Conservation (phyloP, 2,329 filamentous ascomycete species). For the Alternaria arbusti region DNA sequence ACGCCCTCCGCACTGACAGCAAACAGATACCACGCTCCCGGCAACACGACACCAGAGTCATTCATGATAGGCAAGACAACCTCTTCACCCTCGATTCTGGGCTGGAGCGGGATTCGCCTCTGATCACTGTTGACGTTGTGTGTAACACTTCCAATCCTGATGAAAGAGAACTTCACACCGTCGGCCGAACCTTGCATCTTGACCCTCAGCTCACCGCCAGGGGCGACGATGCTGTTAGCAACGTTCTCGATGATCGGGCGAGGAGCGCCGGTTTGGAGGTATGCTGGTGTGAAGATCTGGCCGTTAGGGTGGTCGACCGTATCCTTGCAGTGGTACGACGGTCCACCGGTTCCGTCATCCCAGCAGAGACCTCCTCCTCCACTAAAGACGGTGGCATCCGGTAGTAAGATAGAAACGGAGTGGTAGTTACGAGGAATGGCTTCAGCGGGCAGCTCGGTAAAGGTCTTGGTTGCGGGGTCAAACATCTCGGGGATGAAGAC, state of each 20-base stretch:
- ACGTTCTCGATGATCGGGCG: conserved; percentile 21
- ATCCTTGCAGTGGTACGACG: conserved; percentile 53
- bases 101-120: conserved; percentile 21
- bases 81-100: conserved; percentile 1
- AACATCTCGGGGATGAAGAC: conserved; percentile 28
- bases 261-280: conserved; percentile 52
- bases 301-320: conserved; percentile 55
- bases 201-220: conserved; percentile 19
- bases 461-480: conserved; percentile 23
- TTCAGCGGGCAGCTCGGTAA: conserved; percentile 21
- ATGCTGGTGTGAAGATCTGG: conserved; percentile 62
- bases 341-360: conserved; percentile 15
- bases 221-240: conserved; percentile 3
- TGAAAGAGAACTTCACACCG: conserved; percentile 17
- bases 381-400: conserved; percentile 27
- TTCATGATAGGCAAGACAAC: conserved; percentile 14
- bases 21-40: conserved; percentile 29
- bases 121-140: conserved; percentile 33
- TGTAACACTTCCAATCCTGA: conserved; percentile 30
- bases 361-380: conserved; percentile 30
- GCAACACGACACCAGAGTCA: conserved; percentile 19
- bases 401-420: conserved; percentile 27
- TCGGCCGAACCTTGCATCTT: conserved; percentile 15
- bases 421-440: conserved; percentile 30
- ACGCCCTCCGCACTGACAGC: conserved; percentile 21